Conservation (phyloP, 176 grass and related monocot genomes). For the Triticum turgidum region DNA sequence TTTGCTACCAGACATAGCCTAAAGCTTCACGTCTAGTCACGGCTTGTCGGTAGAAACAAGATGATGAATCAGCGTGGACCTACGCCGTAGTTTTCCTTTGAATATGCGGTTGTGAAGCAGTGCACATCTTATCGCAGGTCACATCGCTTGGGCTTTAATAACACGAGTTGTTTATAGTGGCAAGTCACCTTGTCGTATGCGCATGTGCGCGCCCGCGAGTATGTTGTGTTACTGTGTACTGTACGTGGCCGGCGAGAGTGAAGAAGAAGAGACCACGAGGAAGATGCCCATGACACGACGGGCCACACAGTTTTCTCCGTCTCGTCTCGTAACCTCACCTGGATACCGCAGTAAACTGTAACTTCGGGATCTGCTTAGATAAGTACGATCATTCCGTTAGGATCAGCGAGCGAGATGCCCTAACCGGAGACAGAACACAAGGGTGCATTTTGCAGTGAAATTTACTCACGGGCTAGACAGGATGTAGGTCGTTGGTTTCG, state of each 20-base stretch:
- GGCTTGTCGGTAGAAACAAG: slow-evolving; percentile 35
- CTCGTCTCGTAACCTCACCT: background rate
- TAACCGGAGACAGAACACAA: background rate
- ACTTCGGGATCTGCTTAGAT: background rate
- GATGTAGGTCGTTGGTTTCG: background rate
- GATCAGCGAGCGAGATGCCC: background rate
- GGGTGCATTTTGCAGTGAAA: background rate
- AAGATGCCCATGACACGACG: background rate
- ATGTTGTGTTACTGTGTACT: background rate
- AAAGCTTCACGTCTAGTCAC: slow-evolving; percentile 16
- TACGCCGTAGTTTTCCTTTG: background rate
- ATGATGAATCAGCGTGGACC: slow-evolving; percentile 31
- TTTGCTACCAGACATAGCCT: too few relatives aligned
- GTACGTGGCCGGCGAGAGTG: background rate
- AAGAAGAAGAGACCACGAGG: background rate
- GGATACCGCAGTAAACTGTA: background rate
- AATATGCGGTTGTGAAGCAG: slow-evolving; percentile 13
- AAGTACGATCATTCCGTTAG: background rate
- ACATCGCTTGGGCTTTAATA: background rate
- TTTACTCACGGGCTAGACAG: background rate
- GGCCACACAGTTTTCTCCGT: background rate
- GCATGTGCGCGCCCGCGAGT: background rate
- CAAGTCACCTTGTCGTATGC: background rate
- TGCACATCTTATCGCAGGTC: slow-evolving; percentile 21
- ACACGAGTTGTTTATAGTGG: background rate